Conservation (phyloP, 2,329 filamentous ascomycete genomes). For the Aspergillus sp. region DNA sequence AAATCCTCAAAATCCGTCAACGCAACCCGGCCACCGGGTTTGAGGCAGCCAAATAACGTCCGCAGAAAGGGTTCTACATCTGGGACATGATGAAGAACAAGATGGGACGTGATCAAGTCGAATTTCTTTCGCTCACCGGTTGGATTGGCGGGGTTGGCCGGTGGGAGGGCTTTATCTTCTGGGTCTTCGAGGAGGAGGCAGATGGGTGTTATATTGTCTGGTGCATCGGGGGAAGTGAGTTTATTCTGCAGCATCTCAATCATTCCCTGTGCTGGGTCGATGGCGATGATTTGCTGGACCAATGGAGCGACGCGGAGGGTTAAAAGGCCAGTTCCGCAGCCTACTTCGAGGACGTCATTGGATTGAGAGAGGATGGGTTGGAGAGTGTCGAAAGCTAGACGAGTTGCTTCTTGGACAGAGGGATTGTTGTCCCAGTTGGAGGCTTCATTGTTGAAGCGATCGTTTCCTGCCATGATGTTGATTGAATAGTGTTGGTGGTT, state of each 20-base stretch:
- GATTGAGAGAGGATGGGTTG: constrained; percentile 18
- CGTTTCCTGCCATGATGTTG: constrained; percentile 12
- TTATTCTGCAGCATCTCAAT: constrained; percentile 47
- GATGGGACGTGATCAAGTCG: constrained; percentile 50
- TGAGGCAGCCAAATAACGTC: constrained; percentile 46
- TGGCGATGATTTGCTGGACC: constrained; percentile 45
- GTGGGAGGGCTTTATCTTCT: constrained; percentile 41
- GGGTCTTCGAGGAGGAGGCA: constrained; percentile 47
- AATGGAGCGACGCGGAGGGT: constrained; percentile 47
- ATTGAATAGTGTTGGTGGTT: too few relatives aligned
- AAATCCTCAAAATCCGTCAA: constrained; percentile 57
- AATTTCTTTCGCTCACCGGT: constrained; percentile 35
- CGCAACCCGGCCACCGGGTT: constrained; percentile 45
- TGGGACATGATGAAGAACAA: constrained; percentile 54
- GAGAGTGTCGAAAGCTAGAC: constrained; percentile 44
- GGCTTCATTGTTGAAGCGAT: constrained; percentile 53
- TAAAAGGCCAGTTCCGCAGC: constrained; percentile 54
- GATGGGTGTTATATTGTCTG: constrained; percentile 44
- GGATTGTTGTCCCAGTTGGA: constrained; percentile 52
- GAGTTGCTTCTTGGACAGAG: constrained; percentile 43
- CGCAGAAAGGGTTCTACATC: constrained; percentile 39
- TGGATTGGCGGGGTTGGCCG: constrained; percentile 22
- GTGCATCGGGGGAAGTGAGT: constrained; percentile 22
- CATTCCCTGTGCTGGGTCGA: constrained; percentile 54
- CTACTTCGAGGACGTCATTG: constrained; percentile 50